phyloP scores from a whole-genome alignment of 148 eudicot genomes.

The Bassia scoparia region DNA sequence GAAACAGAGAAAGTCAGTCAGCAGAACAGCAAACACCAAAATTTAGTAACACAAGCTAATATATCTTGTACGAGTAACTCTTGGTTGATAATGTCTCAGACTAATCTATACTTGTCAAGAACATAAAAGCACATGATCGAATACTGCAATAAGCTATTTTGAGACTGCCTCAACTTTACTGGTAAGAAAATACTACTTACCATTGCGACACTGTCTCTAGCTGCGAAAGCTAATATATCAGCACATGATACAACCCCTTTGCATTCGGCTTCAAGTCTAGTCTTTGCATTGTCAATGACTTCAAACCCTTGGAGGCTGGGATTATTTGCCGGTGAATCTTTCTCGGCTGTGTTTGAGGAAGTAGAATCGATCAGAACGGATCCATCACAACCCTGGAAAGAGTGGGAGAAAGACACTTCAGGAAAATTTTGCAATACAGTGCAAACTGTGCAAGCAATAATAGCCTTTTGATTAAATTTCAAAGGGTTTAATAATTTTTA shows the following conservation, averaged over 20 bases:
- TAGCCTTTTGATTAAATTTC: too few species aligned
- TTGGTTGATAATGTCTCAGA: too few species aligned
- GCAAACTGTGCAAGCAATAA: too few species aligned
- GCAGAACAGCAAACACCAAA: too few species aligned
- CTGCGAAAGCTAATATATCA: constrained; percentile 32
- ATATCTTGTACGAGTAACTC: background rate
- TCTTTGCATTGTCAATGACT: constrained; percentile 64
- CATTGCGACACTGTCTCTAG: constrained; percentile 27
- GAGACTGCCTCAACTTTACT: too few species aligned
- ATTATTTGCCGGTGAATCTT: constrained; percentile 60
- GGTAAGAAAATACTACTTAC: constrained; percentile 12
- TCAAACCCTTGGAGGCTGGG: constrained; percentile 74
- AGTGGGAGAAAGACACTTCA: background rate
- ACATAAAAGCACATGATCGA: too few species aligned
- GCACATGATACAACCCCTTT: constrained; percentile 40
- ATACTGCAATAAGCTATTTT: too few species aligned
- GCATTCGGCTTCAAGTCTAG: constrained; percentile 52
- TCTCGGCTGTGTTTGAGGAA: constrained; percentile 62
- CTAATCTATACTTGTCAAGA: too few species aligned
- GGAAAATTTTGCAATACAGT: background rate
- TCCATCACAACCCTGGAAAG: constrained; percentile 68
- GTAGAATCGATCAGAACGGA: constrained; percentile 78
- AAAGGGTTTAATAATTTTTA: background rate
- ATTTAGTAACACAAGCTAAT: background rate
- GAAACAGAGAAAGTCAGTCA: background rate